Base-by-base conservation (phyloP, 805 yeast genomes). In the Kluyveromyces siamensis region DNA sequence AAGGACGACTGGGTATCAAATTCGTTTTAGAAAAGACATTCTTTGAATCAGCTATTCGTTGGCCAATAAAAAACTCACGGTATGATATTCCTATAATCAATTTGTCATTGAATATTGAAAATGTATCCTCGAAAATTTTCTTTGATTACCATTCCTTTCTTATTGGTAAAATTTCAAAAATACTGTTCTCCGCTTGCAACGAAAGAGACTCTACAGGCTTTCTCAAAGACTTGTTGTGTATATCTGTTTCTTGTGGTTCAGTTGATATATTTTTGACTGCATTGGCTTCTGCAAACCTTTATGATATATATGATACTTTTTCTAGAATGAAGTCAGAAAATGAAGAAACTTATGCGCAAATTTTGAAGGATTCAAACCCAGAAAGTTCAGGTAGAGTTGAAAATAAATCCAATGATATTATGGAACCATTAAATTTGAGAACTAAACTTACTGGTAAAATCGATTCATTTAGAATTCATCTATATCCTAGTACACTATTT, bases 121-220 rank as follows among this genome's bases (percentile, higher is more conserved):
- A 72, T 4, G 56, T 87, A 18, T 79, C 81, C 27, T 57, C 77
- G 2, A 84, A 84, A 57, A 68, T 82, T 5, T 81, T 89, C 0
- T 80, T 91, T 57, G 98, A 93, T 61, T 88, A 81, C 62, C 96
- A 91, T 60, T 79, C 87, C 16, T 89, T 93, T 62, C 75, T 87
- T 35, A 76, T 91, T 42, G 77, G 81, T 2, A 72, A 73, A 14
- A 62, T 84, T 18, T 65, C 70, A 7, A 67, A 69, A 1, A 67
- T 80, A 25, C 67, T 73, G 11, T 65, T 84, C 14, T 79, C 79
- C 25, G 69, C 88, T 17, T 82, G 75, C 62, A 93, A 91, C 61
- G 87, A 84, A 57, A 77, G 80, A 55, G 83, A 76, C 43, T 50
- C 57, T 1, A 55, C 65, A 17, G 71, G 71, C 27, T 60, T 72